These are phyloP conservation scores for Pseudozyma hubeiensis DNA, from an alignment of 1,284 basidiomycete genomes.

Conservation along the genomic window DNA sequence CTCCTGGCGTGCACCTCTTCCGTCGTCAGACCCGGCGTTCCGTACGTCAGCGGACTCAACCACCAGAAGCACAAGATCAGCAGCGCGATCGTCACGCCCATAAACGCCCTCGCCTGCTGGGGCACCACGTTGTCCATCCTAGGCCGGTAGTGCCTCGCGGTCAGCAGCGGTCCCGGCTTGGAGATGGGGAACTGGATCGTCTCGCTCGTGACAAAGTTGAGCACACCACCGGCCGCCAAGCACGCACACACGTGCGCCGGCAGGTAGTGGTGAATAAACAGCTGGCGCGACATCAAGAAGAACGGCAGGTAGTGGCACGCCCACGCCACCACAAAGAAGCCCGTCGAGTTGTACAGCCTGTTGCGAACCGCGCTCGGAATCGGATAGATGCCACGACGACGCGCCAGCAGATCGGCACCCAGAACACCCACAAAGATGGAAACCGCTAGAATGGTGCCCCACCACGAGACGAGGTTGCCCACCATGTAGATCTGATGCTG, in stretches of 20 bases:
- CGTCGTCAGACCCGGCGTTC: constrained; percentile 45
- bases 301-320: constrained; percentile 96
- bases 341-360: constrained; percentile 89
- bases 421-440: constrained; percentile 90
- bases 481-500: constrained; percentile 96
- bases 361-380: constrained; percentile 84
- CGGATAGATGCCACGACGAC: constrained; percentile 84
- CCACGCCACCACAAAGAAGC: constrained; percentile 96
- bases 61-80: constrained; percentile 53
- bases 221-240: constrained; percentile 87
- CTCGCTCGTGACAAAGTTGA: constrained; percentile 80
- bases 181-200: constrained; percentile 94
- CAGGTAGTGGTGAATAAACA: constrained; percentile 93
- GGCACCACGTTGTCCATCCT: constrained; percentile 43
- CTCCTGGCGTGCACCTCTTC: constrained; percentile 45
- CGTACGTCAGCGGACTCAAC: constrained; percentile 64
- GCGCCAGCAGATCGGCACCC: constrained; percentile 86
- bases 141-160: constrained; percentile 16
- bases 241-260: constrained; percentile 84
- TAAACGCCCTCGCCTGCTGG: constrained; percentile 18
- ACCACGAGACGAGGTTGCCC: constrained; percentile 95
- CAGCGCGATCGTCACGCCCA: constrained; percentile 21
- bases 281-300: constrained; percentile 96
- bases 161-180: constrained; percentile 71
- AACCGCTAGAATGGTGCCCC: constrained; percentile 85